Evolutionary conservation across 1,139 yeast species (phyloP).

Genomic region (Hansenula sp.): DNA sequence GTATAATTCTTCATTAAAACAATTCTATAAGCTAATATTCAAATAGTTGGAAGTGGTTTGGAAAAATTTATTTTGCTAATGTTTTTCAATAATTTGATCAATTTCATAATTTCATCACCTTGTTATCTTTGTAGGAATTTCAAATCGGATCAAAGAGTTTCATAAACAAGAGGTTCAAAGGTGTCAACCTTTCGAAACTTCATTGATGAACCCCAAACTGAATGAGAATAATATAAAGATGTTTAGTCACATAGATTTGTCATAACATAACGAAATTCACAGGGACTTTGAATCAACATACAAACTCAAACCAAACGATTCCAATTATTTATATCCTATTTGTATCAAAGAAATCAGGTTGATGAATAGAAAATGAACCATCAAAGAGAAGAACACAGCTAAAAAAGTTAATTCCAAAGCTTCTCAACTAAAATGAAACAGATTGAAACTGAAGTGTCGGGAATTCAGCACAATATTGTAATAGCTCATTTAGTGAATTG

Average conservation of each 20-base stretch:
- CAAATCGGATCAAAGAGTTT: too few species aligned
- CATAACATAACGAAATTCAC: background rate
- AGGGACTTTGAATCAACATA: slow-evolving; percentile 3
- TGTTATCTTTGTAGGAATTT: too few species aligned
- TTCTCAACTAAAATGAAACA: slow-evolving; percentile 12
- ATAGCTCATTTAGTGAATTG: slow-evolving; percentile 27
- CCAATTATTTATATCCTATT: too few species aligned
- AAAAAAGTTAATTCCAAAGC: slow-evolving; percentile 3
- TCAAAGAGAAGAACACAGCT: slow-evolving; percentile 2
- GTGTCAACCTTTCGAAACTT: too few species aligned
- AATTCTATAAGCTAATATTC: slow-evolving; percentile 3
- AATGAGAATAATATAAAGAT: too few species aligned
- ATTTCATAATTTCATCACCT: too few species aligned
- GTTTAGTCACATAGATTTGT: too few species aligned
- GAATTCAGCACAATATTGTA: slow-evolving; percentile 57
- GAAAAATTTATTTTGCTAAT: background rate
- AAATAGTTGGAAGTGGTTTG: background rate
- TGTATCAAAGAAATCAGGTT: too few species aligned
- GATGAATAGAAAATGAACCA: slow-evolving; percentile 5
- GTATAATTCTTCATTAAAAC: background rate
- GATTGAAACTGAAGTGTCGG: slow-evolving; percentile 82
- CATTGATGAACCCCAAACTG: too few species aligned
- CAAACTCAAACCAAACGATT: too few species aligned
- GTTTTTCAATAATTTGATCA: background rate
- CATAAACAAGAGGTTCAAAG: background rate